These are phyloP conservation scores for Senna tora DNA, from an alignment of 306 rosid genomes.

Conservation along the genomic window DNA sequence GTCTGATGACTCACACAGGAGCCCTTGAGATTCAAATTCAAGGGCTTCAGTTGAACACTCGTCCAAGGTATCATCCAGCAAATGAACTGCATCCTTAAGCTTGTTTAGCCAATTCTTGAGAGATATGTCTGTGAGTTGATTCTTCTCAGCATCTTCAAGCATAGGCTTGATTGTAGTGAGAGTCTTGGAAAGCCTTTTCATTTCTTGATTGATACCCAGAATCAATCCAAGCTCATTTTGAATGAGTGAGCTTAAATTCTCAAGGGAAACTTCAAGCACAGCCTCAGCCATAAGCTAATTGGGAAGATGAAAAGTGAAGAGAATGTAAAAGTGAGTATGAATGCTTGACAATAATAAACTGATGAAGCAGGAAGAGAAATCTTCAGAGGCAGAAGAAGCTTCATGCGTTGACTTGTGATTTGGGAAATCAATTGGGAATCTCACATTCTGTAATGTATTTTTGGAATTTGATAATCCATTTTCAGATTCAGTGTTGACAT, in stretches of 20 bases:
- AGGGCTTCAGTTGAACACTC: conserved; percentile 15
- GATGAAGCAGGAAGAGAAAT: not conserved
- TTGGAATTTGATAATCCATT: not conserved
- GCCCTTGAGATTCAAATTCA: not conserved
- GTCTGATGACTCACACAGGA: not conserved
- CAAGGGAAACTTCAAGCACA: not conserved
- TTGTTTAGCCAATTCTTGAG: not conserved
- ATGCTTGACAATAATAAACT: not conserved
- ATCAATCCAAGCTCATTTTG: not conserved
- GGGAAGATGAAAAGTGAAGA: not conserved
- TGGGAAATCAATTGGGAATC: not conserved
- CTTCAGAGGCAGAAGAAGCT: not conserved
- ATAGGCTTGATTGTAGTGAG: not conserved
- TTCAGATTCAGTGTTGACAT: not conserved
- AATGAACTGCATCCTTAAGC: not conserved
- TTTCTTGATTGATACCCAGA: not conserved
- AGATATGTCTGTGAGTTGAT: not conserved
- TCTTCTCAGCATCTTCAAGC: conserved; percentile 6
- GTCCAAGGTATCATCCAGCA: conserved; percentile 37
- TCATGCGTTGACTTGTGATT: not conserved
- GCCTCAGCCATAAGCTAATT: not conserved
- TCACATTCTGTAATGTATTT: not conserved
- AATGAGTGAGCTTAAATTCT: not conserved
- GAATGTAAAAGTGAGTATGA: not conserved
- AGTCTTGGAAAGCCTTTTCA: not conserved